A percentile compares a stretch with the other conserved stretches of the same genome.
These are phyloP conservation scores for Raphanus raphanistrum DNA, from an alignment of 345 rosid species.

Conservation along the genomic window DNA sequence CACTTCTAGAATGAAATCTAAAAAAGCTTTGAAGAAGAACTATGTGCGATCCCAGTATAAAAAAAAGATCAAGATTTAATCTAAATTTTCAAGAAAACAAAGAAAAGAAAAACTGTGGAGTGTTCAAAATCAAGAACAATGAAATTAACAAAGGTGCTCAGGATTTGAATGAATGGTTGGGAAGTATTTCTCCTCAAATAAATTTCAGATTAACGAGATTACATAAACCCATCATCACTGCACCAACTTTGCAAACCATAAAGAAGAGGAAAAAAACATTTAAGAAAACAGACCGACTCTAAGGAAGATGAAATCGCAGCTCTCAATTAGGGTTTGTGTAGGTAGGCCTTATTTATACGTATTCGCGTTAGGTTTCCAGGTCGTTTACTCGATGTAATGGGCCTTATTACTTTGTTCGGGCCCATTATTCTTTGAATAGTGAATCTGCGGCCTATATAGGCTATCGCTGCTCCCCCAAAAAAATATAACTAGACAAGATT, in stretches of 20 bases:
- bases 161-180: slow-evolving; percentile 39
- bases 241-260: slow-evolving; percentile 7
- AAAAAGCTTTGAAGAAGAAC: slow-evolving; percentile 37
- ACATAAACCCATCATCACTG: slow-evolving; percentile 41
- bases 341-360: slow-evolving; percentile 20
- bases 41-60: slow-evolving; percentile 17
- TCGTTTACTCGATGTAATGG: not conserved
- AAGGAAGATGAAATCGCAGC: not conserved
- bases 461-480: not conserved
- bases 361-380: not conserved
- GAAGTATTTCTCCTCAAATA: slow-evolving; percentile 29
- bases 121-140: not conserved
- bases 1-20: slow-evolving; percentile 27
- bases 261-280: too few species aligned
- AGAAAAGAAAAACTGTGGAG: not conserved
- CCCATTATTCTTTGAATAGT: not conserved
- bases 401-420: slow-evolving; percentile 3
- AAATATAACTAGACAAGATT: not conserved
- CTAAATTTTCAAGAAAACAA: not conserved
- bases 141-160: slow-evolving; percentile 24
- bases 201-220: slow-evolving; percentile 42
- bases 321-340: not conserved
- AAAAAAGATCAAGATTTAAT: not conserved
- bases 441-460: not conserved
- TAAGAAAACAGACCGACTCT: not conserved